Evolutionary conservation across 768 basidiomycete genomes (phyloP), one percentile per base, ranked within the genome.

Genomic region (Tylopilus plumbeoviolaceoides): DNA sequence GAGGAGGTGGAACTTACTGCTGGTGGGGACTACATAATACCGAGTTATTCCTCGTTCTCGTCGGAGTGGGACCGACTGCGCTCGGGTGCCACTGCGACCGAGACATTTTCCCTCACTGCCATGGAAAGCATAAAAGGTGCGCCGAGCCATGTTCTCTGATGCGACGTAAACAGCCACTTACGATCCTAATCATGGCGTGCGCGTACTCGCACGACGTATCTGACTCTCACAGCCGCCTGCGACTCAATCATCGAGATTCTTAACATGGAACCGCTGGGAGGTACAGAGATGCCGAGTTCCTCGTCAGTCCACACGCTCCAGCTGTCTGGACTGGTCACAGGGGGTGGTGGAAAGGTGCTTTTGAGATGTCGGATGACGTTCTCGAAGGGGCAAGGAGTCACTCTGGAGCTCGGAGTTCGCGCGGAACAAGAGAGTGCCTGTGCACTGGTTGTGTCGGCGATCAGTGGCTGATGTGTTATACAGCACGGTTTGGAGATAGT

Each of bases 321-420:
- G 64, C 70, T 99, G 40, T 91, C 94, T 15, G 97, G 97, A 41
- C 64, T 98, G 57, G 88, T 97, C 17, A 78, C 81, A 23, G 95
- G 95, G 30, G 94, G 94, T 21, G 93, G 91, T 23, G 95, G 94
- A n/a, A 98, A 98, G 75, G 90, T 97, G 30, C 79, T 99, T 51
- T 94, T 85, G 21, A 84, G 94, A 56, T 91, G 89, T 74, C 81
- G 95, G 56, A 99, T 98, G 97, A 98, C 95, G 11, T 98, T 82
- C 71, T 85, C 89, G 41, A 76, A 85, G 55, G 93, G 91, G 15
- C 78, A 87, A 59, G 97, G 97, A 9, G 97, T 99, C 17, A 95
- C 93, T 30, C 74, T 99, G 53, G 95, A 98, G 73, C 73, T 99
- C 40, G 78, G 80, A 27, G 95, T 95, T 20, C 84, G 95, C 46